Evolutionary conservation across 73 alveolate genomes (phyloP).

Genomic region (Loxodes magnus): DNA sequence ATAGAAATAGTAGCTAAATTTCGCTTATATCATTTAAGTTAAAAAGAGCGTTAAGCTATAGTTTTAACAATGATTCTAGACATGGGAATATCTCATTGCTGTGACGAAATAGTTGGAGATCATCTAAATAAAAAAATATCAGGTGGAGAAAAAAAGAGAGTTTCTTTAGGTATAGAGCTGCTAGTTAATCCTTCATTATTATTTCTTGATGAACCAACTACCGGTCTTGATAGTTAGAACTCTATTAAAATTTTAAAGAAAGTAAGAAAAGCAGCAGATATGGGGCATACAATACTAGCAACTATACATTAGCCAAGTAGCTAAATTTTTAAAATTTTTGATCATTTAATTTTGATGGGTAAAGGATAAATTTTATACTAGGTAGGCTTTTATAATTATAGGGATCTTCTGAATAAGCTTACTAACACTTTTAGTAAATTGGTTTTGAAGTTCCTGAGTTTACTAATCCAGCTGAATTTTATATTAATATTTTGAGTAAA

Average conservation of each 20-base stretch:
- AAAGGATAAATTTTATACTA: neutral
- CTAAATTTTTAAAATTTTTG: constrained; percentile 3
- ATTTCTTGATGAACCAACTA: constrained; percentile 14
- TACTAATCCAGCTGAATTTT: constrained; percentile 5
- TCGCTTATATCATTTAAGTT: too few relatives aligned
- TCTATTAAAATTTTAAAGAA: neutral
- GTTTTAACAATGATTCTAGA: too few relatives aligned
- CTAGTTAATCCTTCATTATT: neutral
- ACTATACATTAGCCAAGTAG: constrained; percentile 13
- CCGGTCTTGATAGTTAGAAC: constrained; percentile 8
- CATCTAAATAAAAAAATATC: too few relatives aligned
- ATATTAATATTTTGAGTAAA: neutral
- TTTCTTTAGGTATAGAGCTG: too few relatives aligned
- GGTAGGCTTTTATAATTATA: too few relatives aligned
- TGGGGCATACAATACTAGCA: neutral
- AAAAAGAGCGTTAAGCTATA: too few relatives aligned
- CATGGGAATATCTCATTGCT: too few relatives aligned
- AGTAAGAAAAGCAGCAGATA: neutral
- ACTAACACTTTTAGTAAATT: neutral
- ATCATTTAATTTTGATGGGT: neutral
- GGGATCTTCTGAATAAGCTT: neutral
- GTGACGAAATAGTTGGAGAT: too few relatives aligned
- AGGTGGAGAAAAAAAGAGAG: too few relatives aligned
- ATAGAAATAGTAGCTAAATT: too few relatives aligned
- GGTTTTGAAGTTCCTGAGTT: neutral